Base-by-base conservation (phyloP, 192 early-diverging fungal genomes). In the Linnemannia hyalina region DNA sequence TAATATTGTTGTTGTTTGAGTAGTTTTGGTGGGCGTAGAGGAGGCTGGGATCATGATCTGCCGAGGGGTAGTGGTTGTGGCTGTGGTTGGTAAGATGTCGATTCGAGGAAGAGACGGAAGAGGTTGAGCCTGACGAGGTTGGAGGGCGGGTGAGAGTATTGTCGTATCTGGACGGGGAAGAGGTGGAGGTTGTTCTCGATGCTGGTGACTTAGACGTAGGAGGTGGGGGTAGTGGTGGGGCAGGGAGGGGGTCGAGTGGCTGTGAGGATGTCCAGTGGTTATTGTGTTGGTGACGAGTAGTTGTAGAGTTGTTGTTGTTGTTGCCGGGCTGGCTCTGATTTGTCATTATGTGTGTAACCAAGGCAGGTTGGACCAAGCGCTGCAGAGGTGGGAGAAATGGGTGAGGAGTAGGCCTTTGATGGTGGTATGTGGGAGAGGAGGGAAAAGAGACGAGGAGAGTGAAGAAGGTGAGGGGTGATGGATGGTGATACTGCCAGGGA, bases 321-420 rank as follows among this genome's bases (percentile, higher is more conserved):
- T 54, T 32, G 41, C 44, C 20, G 42, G 73, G 20, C 65, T 83
- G 82, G 72, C 82, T 71, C 71, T 73, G 82, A 78, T 78, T n/a
- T 46, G 81, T 10, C 75, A 77, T 76, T 76, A 38, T 73, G 78
- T 80, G 72, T 80, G 72, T 80, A 80, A 75, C 73, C 63, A 80
- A 22, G 68, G 22, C 44, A n/a, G 46, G 72, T 73, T 16, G 26
- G 42, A 32, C 26, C 44, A 47, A 47, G 72, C 46, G 42, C 26
- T 47, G 20, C 44, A 16, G 46, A 73, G 29, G 72, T 35, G 23
- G 8, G n/a, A 42, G 22, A 46, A 41, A 41, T 16, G 35, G 69
- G 3, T 29, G 68, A 22, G 5, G 18, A 20, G 35, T n/a, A 13
- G 35, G 29, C 6, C 3, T 36, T n/a, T 70, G 18, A 20, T 52